phyloP scores from a whole-genome alignment of 345 rosid species.

The Syzygium oleosum region DNA sequence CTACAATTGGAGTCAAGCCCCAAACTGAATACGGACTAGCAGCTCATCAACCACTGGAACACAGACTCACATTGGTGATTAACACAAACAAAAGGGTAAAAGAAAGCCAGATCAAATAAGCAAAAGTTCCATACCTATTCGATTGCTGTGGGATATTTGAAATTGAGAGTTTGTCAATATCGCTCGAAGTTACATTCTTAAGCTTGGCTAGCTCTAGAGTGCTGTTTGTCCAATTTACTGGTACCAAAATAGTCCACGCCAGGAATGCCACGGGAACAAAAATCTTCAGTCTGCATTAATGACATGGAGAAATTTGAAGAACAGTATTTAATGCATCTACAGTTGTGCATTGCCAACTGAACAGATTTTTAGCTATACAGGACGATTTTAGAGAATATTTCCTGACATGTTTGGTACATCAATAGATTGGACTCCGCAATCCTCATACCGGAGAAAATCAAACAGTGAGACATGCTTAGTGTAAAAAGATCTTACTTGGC shows the following conservation, averaged over 20 bases:
- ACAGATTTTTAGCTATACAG: neutral
- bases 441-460: neutral
- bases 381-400: neutral
- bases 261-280: constrained; percentile 69
- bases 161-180: constrained; percentile 84
- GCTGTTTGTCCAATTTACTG: constrained; percentile 61
- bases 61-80: neutral
- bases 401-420: neutral
- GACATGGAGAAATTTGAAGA: neutral
- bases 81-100: neutral
- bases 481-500: neutral
- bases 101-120: neutral
- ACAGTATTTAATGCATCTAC: neutral
- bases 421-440: neutral
- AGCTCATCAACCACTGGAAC: neutral
- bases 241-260: constrained; percentile 77
- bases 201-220: constrained; percentile 25
- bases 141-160: constrained; percentile 69
- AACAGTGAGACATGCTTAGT: neutral
- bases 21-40: neutral
- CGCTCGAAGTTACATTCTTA: constrained; percentile 60
- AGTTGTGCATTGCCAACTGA: neutral
- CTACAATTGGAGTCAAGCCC: neutral
- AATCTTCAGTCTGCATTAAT: constrained; percentile 60
- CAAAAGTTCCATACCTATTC: constrained; percentile 32